Percentiles rank a stretch among this genome's conserved stretches.
Evolutionary conservation across 306 rosid genomes (phyloP).

Genomic region (Inga oerstediana): DNA sequence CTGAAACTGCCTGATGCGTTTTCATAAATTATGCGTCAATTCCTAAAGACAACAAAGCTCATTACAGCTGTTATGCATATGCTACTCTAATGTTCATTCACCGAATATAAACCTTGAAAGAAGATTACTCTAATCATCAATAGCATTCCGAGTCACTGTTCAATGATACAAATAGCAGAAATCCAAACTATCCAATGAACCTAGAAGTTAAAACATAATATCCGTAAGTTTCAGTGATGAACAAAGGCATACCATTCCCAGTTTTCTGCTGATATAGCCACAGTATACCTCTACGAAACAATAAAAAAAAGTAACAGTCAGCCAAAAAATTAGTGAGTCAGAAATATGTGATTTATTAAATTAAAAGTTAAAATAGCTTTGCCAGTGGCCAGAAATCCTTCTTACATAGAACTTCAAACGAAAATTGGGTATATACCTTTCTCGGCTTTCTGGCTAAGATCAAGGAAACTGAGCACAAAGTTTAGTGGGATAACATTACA

Average conservation of each 20-base stretch:
- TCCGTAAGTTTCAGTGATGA: conserved; percentile 16
- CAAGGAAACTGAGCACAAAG: background rate
- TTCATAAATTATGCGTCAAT: background rate
- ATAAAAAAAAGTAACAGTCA: conserved; percentile 38
- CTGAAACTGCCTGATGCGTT: background rate
- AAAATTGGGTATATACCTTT: background rate
- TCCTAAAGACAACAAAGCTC: background rate
- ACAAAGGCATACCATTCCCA: conserved; percentile 73
- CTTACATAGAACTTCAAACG: background rate
- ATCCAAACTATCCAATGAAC: background rate
- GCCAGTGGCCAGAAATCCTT: background rate
- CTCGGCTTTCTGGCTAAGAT: background rate
- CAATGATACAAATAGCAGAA: background rate
- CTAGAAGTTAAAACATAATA: background rate
- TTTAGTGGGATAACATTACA: conserved; percentile 3
- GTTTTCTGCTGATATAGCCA: conserved; percentile 69
- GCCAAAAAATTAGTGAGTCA: conserved; percentile 1
- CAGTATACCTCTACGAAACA: conserved; percentile 71
- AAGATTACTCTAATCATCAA: background rate
- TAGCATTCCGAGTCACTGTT: background rate
- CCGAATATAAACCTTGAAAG: background rate
- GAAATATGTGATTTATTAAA: background rate
- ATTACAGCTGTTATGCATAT: background rate
- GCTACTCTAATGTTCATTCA: background rate
- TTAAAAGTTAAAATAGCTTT: background rate